Evolutionary conservation across 1,284 basidiomycete genomes (phyloP).

Genomic region (Austroboletus novae-zelandiae): DNA sequence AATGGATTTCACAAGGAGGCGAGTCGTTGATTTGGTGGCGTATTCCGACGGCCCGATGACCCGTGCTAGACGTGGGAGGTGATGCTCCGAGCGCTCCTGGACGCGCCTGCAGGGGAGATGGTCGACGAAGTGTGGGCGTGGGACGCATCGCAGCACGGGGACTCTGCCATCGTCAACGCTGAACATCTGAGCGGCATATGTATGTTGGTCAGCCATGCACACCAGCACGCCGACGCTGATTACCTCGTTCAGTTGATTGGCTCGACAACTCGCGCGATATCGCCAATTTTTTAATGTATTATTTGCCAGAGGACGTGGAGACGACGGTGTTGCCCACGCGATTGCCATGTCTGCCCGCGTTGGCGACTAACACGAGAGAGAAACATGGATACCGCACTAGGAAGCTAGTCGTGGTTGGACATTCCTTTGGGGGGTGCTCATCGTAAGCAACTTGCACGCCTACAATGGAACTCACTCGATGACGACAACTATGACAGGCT

Average conservation of each 20-base stretch:
- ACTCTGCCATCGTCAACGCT: slow-evolving; percentile 66
- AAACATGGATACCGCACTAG: slow-evolving; percentile 45
- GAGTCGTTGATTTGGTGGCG: slow-evolving; percentile 18
- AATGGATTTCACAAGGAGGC: slow-evolving; percentile 86
- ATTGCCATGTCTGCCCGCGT: slow-evolving; percentile 44
- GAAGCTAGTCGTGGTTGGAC: slow-evolving; percentile 66
- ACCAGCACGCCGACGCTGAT: neutral
- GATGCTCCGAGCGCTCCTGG: slow-evolving; percentile 48
- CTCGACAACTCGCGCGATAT: slow-evolving; percentile 43
- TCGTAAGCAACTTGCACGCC: slow-evolving; percentile 44
- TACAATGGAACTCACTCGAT: neutral
- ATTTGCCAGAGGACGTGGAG: slow-evolving; percentile 45
- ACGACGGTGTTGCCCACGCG: slow-evolving; percentile 44
- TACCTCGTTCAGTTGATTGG: slow-evolving; percentile 56
- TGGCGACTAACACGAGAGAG: slow-evolving; percentile 41
- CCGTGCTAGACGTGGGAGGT: slow-evolving; percentile 64
- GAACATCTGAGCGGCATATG: slow-evolving; percentile 52
- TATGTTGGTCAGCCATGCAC: slow-evolving; percentile 30
- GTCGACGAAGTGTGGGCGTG: slow-evolving; percentile 80
- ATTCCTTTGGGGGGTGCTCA: slow-evolving; percentile 79
- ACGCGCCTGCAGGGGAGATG: slow-evolving; percentile 28
- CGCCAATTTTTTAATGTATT: slow-evolving; percentile 51
- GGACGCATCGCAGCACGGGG: slow-evolving; percentile 78
- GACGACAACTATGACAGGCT: slow-evolving; percentile 34
- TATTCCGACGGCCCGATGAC: neutral